Evolutionary conservation across 2,329 filamentous ascomycete species (phyloP).

Genomic region (Xylariomycetidae sp.): DNA sequence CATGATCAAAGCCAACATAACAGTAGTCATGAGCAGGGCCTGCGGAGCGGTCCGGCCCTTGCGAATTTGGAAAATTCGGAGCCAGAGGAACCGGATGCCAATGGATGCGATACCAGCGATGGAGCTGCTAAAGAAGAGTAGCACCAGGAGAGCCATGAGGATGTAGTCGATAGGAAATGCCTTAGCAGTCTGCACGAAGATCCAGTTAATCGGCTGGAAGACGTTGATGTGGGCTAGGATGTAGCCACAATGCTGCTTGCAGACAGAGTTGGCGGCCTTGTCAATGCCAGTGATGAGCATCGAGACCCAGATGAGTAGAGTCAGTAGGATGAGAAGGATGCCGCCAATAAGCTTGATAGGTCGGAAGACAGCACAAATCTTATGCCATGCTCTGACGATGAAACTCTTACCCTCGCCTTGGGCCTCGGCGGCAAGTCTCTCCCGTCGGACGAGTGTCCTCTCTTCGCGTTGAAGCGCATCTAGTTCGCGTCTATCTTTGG

Average conservation of each 20-base stretch:
- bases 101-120: slow-evolving; percentile 81
- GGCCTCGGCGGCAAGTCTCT: slow-evolving; percentile 80
- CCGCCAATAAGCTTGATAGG: slow-evolving; percentile 87
- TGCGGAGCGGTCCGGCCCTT: slow-evolving; percentile 87
- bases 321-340: slow-evolving; percentile 68
- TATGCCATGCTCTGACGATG: slow-evolving; percentile 73
- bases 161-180: slow-evolving; percentile 91
- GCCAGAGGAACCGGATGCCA: slow-evolving; percentile 94
- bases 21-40: slow-evolving; percentile 83
- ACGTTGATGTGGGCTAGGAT: slow-evolving; percentile 82
- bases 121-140: slow-evolving; percentile 85
- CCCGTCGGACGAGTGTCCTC: slow-evolving; percentile 82
- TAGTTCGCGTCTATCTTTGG: slow-evolving; percentile 84
- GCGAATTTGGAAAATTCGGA: slow-evolving; percentile 86
- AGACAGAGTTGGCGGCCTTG: slow-evolving; percentile 93
- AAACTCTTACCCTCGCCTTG: slow-evolving; percentile 71
- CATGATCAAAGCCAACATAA: slow-evolving; percentile 83
- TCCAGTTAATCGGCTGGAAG: slow-evolving; percentile 92
- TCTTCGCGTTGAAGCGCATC: slow-evolving; percentile 86
- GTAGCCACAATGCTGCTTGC: slow-evolving; percentile 87
- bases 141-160: slow-evolving; percentile 76
- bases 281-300: slow-evolving; percentile 96
- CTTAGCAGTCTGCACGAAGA: slow-evolving; percentile 74
- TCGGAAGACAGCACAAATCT: slow-evolving; percentile 74
- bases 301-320: slow-evolving; percentile 75